Evolutionary conservation across 1,139 yeast species (phyloP), one percentile per base, ranked within the genome.

Genomic region (Pichia sp.): DNA sequence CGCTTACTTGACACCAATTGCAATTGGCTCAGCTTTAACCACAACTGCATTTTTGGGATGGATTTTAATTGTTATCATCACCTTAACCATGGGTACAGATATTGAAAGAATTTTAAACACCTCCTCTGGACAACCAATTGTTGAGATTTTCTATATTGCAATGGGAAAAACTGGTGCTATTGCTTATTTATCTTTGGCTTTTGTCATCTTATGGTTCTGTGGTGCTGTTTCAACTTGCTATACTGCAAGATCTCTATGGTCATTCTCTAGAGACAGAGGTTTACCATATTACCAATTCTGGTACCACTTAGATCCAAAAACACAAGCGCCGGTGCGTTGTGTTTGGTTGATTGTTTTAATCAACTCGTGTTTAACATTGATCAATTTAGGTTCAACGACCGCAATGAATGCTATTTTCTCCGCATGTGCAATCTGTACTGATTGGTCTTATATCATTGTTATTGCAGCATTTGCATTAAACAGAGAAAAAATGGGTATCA

Each of bases 131-230:
- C 72, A 71, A 48, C 75, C 75, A 40, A 72, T 74, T 61, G 79
- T 78, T 27, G 78, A 73, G 56, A 68, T 75, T 45, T 71, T 69
- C 44, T 64, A 58, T 47, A 73, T 72, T 57, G 69, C 75, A 5
- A 69, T 75, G 61, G 81, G 80, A 38, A 73, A 72, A 53, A 58
- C 64, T 11, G 75, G 76, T 67, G 77, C 79, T n/a, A 68, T 73
- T 44, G 79, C 77, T 2, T 73, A 71, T 48, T 69, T 75, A 67
- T 54, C 74, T 0, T 56, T 75, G 42, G 68, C 73, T 51, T 73
- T 62, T 49, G 56, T 62, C 32, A 52, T 62, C 36, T 37, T 61
- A 10, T 62, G 66, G 66, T 61, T 62, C 55, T 59, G 64, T 53
- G 66, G 66, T 52, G 65, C 65, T 6, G 64, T 59, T 42, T 64